These are phyloP conservation scores for Galeopsis tetrahit DNA, from an alignment of 257 asterid species.

Conservation along the genomic window DNA sequence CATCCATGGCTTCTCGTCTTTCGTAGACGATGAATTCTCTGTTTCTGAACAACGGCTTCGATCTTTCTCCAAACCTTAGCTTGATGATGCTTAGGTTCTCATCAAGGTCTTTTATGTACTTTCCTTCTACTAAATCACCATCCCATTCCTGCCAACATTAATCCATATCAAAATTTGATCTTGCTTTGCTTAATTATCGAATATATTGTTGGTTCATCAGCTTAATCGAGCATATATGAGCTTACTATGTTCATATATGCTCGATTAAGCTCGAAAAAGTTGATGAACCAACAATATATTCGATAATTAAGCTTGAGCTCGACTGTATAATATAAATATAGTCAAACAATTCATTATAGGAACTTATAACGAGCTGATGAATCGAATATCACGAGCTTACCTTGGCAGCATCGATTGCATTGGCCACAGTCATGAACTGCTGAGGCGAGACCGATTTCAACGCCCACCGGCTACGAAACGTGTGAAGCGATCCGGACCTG, in stretches of 20 bases:
- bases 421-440: slow-evolving; percentile 80
- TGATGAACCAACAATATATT: too few relatives aligned
- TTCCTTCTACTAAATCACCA: slow-evolving; percentile 75
- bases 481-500: slow-evolving; percentile 73
- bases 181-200: too few relatives aligned
- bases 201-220: too few relatives aligned
- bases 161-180: too few relatives aligned
- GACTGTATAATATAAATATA: too few relatives aligned
- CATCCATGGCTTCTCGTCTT: slow-evolving; percentile 92
- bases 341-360: too few relatives aligned
- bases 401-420: slow-evolving; percentile 94
- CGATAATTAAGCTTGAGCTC: too few relatives aligned
- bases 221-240: too few relatives aligned
- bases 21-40: slow-evolving; percentile 91
- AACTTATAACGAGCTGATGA: too few relatives aligned
- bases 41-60: slow-evolving; percentile 90
- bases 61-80: slow-evolving; percentile 74
- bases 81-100: slow-evolving; percentile 79
- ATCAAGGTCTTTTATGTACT: slow-evolving; percentile 76
- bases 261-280: too few relatives aligned
- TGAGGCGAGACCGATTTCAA: slow-evolving; percentile 72
- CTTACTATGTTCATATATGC: too few relatives aligned
- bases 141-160: slow-evolving; percentile 75
- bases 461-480: slow-evolving; percentile 81
- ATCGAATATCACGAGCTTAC: slow-evolving; percentile 29